Evolutionary conservation across 306 rosid genomes (phyloP).

Genomic region (barrel medic (Medicago truncatula)): DNA sequence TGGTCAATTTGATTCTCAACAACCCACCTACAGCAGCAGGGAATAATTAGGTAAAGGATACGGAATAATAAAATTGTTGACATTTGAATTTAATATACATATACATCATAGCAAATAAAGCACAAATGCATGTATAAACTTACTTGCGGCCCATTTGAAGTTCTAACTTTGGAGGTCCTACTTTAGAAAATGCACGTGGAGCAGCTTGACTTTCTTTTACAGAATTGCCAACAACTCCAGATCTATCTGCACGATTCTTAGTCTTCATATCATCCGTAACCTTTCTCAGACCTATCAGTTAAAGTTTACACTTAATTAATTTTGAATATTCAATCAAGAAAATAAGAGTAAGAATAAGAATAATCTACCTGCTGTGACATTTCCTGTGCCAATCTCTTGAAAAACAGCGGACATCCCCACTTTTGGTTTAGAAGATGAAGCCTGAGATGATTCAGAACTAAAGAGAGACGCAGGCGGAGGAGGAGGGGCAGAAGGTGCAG

Average conservation of each 20-base stretch:
- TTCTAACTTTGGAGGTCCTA: conserved; percentile 90
- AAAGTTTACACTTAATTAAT: conserved; percentile 35
- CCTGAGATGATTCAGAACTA: conserved; percentile 74
- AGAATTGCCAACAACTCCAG: conserved; percentile 65
- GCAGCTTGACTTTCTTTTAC: conserved; percentile 65
- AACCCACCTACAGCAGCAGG: conserved; percentile 73
- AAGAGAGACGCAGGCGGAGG: conserved; percentile 88
- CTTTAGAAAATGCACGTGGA: conserved; percentile 63
- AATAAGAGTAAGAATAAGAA: conserved; percentile 2
- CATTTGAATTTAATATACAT: conserved; percentile 26
- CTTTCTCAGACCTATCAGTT: conserved; percentile 76
- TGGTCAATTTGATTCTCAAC: conserved; percentile 95
- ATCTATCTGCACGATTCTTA: conserved; percentile 85
- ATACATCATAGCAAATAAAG: conserved; percentile 1
- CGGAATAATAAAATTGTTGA: conserved; percentile 16
- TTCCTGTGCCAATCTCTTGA: conserved; percentile 68
- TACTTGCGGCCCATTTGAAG: conserved; percentile 99
- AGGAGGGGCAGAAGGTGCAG: conserved; percentile 83
- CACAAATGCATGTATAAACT: conserved; percentile 38
- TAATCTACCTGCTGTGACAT: conserved; percentile 73
- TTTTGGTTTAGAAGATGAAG: conserved; percentile 83
- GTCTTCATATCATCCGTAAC: conserved; percentile 92
- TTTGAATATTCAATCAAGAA: conserved; percentile 29
- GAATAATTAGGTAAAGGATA: conserved; percentile 28
- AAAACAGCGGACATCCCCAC: conserved; percentile 97